Percentiles rank a stretch among this genome's conserved stretches.
Evolutionary conservation across 2,329 filamentous ascomycete genomes (phyloP).

Genomic region (Neophaeococcomyces mojaviensis): DNA sequence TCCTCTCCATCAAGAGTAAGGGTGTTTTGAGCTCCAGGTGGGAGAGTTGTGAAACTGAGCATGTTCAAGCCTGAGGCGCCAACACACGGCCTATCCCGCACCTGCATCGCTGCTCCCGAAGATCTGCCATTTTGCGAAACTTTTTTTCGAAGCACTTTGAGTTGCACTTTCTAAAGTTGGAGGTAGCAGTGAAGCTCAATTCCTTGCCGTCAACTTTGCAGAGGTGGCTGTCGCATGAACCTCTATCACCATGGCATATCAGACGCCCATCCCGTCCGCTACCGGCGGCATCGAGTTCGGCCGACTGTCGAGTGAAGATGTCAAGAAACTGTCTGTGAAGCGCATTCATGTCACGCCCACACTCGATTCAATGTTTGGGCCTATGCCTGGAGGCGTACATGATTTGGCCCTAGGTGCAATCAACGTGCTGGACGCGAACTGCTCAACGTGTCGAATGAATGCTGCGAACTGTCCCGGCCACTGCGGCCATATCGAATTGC

Average conservation of each 20-base stretch:
- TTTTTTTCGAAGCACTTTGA: no score
- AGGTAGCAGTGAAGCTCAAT: not conserved
- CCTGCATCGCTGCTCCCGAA: no score
- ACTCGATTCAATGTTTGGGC: slow-evolving; percentile 87
- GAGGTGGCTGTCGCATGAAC: slow-evolving; percentile 9
- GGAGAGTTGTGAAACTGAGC: no score
- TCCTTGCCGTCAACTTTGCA: not conserved
- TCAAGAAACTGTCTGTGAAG: slow-evolving; percentile 84
- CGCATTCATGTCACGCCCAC: slow-evolving; percentile 87
- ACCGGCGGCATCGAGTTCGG: slow-evolving; percentile 85
- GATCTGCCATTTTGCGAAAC: no score
- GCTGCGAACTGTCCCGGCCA: slow-evolving; percentile 82
- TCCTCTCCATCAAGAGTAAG: no score
- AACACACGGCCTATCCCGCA: no score
- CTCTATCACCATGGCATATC: slow-evolving; percentile 5
- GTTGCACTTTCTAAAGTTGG: no score
- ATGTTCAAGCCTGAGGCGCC: no score
- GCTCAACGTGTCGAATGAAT: slow-evolving; percentile 83
- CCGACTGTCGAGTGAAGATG: slow-evolving; percentile 73
- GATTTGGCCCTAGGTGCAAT: slow-evolving; percentile 87
- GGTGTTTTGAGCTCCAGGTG: no score
- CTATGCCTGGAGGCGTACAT: slow-evolving; percentile 83
- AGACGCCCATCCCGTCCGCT: slow-evolving; percentile 65
- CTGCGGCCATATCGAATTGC: slow-evolving; percentile 88
- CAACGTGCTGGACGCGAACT: slow-evolving; percentile 45